Base-by-base conservation (phyloP, 192 early-diverging fungal genomes). In the Podila minutissima region DNA sequence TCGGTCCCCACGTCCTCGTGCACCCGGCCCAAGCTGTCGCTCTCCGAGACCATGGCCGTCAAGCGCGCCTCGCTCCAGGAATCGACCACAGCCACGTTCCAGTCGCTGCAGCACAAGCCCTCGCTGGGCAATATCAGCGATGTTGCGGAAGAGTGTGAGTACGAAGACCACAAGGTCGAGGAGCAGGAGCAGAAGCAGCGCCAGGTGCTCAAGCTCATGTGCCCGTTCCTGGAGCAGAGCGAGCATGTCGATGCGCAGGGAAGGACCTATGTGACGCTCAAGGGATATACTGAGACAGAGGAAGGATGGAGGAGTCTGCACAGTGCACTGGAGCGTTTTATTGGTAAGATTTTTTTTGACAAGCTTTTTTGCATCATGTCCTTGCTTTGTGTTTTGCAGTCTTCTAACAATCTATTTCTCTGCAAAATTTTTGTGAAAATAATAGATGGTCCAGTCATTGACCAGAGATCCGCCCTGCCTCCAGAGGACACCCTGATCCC, bases 401-500 rank as follows among this genome's bases (percentile, higher is more conserved):
- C 17, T 10, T 3, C 28, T 48, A 8, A 55, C 22, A 6, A 24
- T 26, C 7, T n/a, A 7, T 28, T 49, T 35, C 19, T 15, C 11
- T 49, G 28, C 4, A 48, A n/a, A n/a, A n/a, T n/a, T n/a, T n/a
- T 50, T 53, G 19, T 62, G 29, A 33, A 8, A 48, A 57, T 17
- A 22, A 32, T 66, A 79, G 75, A 79, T 58, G 69, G 69, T 1
- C 70, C 75, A 4, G 64, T 79, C 19, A 79, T 67, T 48, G 75
- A 79, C 20, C 65, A 72, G 9, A 26, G 66, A 35, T 66, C 62
- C 6, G 76, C 76, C 4, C 57, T 81, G n/a, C 76, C 76, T 13
- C 76, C 76, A 59, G 66, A 69, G 32, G 70, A 81, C n/a, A 81
- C 76, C 1, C 28, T 81, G 26, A 81, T 81, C 19, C 76, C 76